A percentile compares a stretch with the other conserved stretches of the same genome.
Conservation (phyloP, 2,329 filamentous ascomycete genomes). For the Lasiodiplodia citricola region DNA sequence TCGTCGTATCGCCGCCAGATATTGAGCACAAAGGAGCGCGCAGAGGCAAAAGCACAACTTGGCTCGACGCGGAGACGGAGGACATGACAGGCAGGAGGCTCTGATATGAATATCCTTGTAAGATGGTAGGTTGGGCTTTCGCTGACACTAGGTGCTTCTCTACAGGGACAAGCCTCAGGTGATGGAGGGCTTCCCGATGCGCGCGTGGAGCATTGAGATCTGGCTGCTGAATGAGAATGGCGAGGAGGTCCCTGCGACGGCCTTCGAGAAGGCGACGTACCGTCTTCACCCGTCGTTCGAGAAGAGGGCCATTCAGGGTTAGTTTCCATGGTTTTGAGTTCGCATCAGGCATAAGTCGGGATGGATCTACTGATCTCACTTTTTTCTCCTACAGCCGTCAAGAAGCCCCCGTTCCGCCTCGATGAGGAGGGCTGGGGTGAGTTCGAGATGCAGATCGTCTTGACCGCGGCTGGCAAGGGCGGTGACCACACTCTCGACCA, state of each 20-base stretch:
- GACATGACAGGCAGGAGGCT: neutral
- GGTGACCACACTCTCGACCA: conserved; percentile 80
- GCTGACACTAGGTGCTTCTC: conserved; percentile 1
- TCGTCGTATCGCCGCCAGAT: neutral
- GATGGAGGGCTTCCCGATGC: conserved; percentile 88
- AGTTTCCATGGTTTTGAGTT: conserved; percentile 42
- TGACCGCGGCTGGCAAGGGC: conserved; percentile 83
- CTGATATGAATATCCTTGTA: neutral
- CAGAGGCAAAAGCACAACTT: neutral
- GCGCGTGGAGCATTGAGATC: conserved; percentile 87
- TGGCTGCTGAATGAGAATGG: conserved; percentile 84
- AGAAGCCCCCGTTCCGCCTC: conserved; percentile 85
- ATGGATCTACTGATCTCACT: neutral
- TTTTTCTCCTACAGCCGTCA: conserved; percentile 65
- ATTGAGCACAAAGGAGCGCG: neutral
- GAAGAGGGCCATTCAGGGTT: conserved; percentile 78
- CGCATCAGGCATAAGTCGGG: neutral
- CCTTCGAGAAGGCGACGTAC: conserved; percentile 93
- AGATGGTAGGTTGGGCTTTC: neutral
- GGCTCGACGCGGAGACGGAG: neutral
- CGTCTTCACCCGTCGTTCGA: conserved; percentile 93
- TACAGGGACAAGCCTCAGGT: conserved; percentile 77
- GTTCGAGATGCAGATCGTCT: conserved; percentile 90
- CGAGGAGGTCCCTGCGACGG: conserved; percentile 78
- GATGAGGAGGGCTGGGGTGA: conserved; percentile 97